Conservation (phyloP, 208 protist genomes). For the Angomonas deanei region DNA sequence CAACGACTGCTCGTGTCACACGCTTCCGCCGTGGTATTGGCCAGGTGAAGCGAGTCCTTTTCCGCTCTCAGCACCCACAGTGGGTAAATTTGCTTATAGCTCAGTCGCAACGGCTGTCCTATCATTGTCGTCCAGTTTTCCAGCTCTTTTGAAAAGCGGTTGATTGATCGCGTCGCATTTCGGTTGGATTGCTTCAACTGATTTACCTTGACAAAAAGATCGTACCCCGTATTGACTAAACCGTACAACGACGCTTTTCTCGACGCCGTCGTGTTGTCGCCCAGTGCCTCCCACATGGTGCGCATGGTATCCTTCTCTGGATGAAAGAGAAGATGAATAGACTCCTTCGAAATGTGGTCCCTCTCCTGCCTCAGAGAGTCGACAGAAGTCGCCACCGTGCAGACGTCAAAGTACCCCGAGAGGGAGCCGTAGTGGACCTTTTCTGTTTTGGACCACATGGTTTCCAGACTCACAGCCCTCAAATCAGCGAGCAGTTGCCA, state of each 20-base stretch:
- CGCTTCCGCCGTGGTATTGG: neutral
- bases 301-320: neutral
- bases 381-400: constrained; percentile 24
- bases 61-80: neutral
- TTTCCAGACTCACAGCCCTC: constrained; percentile 16
- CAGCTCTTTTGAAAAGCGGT: constrained; percentile 18
- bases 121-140: constrained; percentile 22
- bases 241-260: constrained; percentile 23
- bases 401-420: constrained; percentile 48
- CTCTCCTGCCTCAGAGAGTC: constrained; percentile 19
- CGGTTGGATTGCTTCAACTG: neutral
- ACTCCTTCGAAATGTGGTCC: neutral
- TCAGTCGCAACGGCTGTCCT: too few species aligned
- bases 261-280: neutral
- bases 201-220: constrained; percentile 10
- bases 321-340: neutral
- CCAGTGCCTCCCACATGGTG: constrained; percentile 11
- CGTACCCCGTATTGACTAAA: constrained; percentile 25
- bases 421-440: constrained; percentile 53
- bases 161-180: constrained; percentile 3
- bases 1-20: constrained; percentile 6
- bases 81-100: constrained; percentile 9
- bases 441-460: constrained; percentile 48
- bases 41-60: neutral
- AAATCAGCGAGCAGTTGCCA: neutral